Evolutionary conservation across 2,329 filamentous ascomycete genomes (phyloP).

Genomic region (Claviceps maximensis): DNA sequence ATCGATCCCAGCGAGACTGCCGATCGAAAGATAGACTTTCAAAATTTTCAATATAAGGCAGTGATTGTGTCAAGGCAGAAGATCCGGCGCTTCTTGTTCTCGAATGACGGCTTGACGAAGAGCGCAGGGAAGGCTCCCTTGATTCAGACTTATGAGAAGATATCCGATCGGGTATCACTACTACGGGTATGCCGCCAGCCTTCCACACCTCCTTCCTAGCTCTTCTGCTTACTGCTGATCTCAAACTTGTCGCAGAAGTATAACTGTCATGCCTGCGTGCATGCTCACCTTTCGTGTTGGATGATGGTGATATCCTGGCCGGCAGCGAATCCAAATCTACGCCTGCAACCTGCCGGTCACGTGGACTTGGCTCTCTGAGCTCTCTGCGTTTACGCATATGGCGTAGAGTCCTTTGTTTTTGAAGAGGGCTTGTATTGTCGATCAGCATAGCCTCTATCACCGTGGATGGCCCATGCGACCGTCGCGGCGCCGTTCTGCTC

Average conservation of each 20-base stretch:
- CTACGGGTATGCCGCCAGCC: conserved; percentile 47
- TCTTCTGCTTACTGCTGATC: conserved; percentile 38
- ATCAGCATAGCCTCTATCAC: conserved; percentile 45
- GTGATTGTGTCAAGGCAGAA: conserved; percentile 28
- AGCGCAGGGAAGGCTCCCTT: conserved; percentile 42
- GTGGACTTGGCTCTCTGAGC: conserved; percentile 30
- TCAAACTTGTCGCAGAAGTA: conserved; percentile 33
- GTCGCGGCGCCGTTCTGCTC: conserved; percentile 29
- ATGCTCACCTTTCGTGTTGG: conserved; percentile 15
- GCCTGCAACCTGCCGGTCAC: conserved; percentile 6
- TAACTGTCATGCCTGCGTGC: conserved; percentile 30
- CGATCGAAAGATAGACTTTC: conserved; percentile 29
- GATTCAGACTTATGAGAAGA: conserved; percentile 41
- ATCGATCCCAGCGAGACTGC: conserved; percentile 25
- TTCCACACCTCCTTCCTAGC: conserved; percentile 47
- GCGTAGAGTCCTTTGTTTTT: conserved; percentile 41
- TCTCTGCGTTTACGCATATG: conserved; percentile 45
- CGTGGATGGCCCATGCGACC: conserved; percentile 41
- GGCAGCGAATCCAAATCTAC: conserved; percentile 8
- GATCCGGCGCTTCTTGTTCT: conserved; percentile 40
- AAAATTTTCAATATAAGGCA: conserved; percentile 29
- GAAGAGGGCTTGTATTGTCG: conserved; percentile 27
- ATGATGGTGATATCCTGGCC: conserved; percentile 16
- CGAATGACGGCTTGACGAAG: conserved; percentile 45
- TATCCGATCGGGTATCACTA: conserved; percentile 45